Evolutionary conservation across 495 filamentous ascomycete genomes (phyloP), one percentile per base, ranked within the genome.

Genomic region (Stereocaulon alpinum): DNA sequence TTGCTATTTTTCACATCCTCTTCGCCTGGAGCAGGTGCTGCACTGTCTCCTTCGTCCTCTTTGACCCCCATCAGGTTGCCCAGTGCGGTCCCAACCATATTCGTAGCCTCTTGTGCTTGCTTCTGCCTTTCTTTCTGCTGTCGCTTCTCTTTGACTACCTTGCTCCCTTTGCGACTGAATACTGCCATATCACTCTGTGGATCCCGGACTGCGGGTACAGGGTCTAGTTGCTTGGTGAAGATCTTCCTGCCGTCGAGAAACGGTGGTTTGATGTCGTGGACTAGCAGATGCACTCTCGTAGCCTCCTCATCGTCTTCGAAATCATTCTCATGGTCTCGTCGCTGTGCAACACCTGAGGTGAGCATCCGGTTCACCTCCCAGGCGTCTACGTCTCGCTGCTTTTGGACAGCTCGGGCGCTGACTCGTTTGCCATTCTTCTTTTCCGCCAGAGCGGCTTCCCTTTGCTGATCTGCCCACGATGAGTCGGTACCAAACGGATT

Each of bases 301-400:
- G 80, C 87, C 66, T 97, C 93, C 49, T 95, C 86, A 63, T 98
- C 93, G 51, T 96, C 91, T 50, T 91, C 87, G 60, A 95, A 92
- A 63, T 91, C 89, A 24, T 80, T 77, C 34, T 86, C 84, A 63
- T 87, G 81, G 64, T 92, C 87, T 61, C 88, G 77, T 71, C 92
- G 75, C 70, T 97, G 94, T 17, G 94, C 94, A 50, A 97, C 92
- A 55, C 90, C 92, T 14, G 90, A 95, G 0, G 90, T 94, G 45
- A 97, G 83, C 94, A 99, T 96, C 41, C 93, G 88, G 72, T 99
- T 97, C 17, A 91, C 91, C 70, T 98, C 93, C 93, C 93, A 98
- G 30, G 89, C 91, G 76, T 98, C 93, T 27, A 87, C 86, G 68
- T 96, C 93, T 69, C 91, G 91, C 72, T 95, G 89, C 71, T 86